Evolutionary conservation across 352 stramenopile species (phyloP), one percentile per base, ranked within the genome.

Genomic region (Phytopythium litorale): DNA sequence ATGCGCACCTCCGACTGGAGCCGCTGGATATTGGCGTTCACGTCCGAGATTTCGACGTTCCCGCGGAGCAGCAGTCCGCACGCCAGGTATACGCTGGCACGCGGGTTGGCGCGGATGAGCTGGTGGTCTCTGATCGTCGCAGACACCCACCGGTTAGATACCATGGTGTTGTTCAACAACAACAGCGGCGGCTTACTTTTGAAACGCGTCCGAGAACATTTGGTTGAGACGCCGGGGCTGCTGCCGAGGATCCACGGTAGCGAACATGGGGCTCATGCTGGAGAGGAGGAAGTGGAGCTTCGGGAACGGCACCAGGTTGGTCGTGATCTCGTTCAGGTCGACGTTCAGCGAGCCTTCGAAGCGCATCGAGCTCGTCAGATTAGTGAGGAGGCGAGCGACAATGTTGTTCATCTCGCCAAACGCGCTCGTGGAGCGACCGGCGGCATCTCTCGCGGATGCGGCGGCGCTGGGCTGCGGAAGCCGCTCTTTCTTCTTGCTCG

Each of bases 351-450:
- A 95, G 54, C 97, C 97, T 75, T 99, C 93, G 74, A 99, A 99
- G 65, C 97, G 96, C 72, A 99, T 97, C 12, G 94, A 99, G 57
- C 96, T 98, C n/a, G 98, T 99, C 56, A 99, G 73, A n/a, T 97
- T 98, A 33, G 92, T 99, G 64, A 99, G 91, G 16, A 99, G 81
- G 58, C 98, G 90, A 18, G 97, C 97, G 64, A 99, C 97, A 42
- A 99, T 92, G 60, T 97, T 87, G 84, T 99, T 99, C 73, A 99
- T 97, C 73, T 99, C 98, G 21, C 85, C 98, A 74, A 99, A 99
- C 11, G 97, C 98, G 37, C 70, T 83, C 16, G 62, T 59, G 7
- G 59, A 38, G 50, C 51, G 11, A 40, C 21, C 60, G 56, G 61
- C 49, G 72, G 33, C 33, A 38, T 9, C 33, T 70, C 49, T 46